Base-by-base conservation (phyloP, 1,139 yeast species). In the Sugiyamaella xylanicola region DNA sequence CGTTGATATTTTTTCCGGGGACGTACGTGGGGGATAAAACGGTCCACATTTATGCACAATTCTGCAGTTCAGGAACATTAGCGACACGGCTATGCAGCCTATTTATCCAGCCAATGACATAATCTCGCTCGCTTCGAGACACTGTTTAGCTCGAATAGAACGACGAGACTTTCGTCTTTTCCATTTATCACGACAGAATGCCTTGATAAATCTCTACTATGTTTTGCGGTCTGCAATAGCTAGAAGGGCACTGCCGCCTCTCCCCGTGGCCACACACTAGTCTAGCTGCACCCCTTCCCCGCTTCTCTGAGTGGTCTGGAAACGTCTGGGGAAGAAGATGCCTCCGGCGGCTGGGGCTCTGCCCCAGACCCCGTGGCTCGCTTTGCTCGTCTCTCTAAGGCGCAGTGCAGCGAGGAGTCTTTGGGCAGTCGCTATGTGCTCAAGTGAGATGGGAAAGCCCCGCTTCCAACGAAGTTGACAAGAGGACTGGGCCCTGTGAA, bases 81-180 rank as follows among this genome's bases (percentile, higher is more conserved):
- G 9, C 39, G 4, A 17, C 25, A 15, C 36, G 40, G 40, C 40
- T 17, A 36, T 45, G 48, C 48, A 20, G 22, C 17, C 40, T 17
- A 45, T 45, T 45, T 45, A 45, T 32, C 48, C 48, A 45, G 48
- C 48, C 48, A 45, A 45, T 45, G 35, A 17, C 37, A n/a, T n/a
- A n/a, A n/a, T n/a, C n/a, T n/a, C n/a, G n/a, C n/a, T n/a, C n/a
- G n/a, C n/a, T n/a, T n/a, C n/a, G n/a, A n/a, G n/a, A n/a, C n/a
- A n/a, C n/a, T n/a, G n/a, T n/a, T n/a, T n/a, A n/a, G n/a, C n/a
- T n/a, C n/a, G n/a, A n/a, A n/a, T n/a, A n/a, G n/a, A n/a, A n/a
- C n/a, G n/a, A n/a, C n/a, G n/a, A n/a, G n/a, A n/a, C n/a, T n/a
- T n/a, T n/a, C n/a, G n/a, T n/a, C n/a, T n/a, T n/a, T n/a, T n/a